Base-by-base conservation (phyloP, 805 yeast genomes). In the Zygoascus biomembranicola region DNA sequence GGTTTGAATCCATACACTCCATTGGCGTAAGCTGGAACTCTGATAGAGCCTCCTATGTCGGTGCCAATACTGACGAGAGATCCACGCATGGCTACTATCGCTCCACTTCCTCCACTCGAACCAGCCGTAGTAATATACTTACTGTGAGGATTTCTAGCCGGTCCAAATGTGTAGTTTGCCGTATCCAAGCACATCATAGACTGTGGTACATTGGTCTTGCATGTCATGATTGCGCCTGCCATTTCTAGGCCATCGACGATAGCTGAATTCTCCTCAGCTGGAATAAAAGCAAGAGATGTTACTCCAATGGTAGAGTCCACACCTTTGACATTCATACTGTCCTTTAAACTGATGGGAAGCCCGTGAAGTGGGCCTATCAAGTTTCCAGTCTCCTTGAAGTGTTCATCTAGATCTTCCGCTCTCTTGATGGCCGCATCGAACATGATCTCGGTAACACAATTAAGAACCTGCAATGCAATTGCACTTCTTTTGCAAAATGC, bases 341-440 rank as follows among this genome's bases (percentile, higher is more conserved):
- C 82, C 60, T 82, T 82, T 50, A 82, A 69, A 0, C 85, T 79
- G 31, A 82, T 70, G 2, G 88, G 88, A 37, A 83, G 68, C 2
- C 88, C 88, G 59, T 83, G 87, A 44, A 83, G 73, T 1, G 85
- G 82, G 32, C 87, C 87, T 32, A 78, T 62, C 14, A 19, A 18
- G 3, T 19, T 43, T 6, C 47, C 47, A 43, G n/a, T 14, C 5
- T 13, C 23, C 16, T 18, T 16, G n/a, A 43, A 78, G 62, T 76
- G 74, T 16, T 72, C 76, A 61, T 84, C 89, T 56, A 80, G 69
- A 52, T 65, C 72, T 60, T 76, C 66, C 3, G 88, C 88, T 57
- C 75, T 70, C 51, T 71, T 69, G 53, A 80, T 69, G 14, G 86
- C 89, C 53, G 78, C 78, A 13, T 79, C 80, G 39, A 78, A 68